A percentile compares a stretch with the other conserved stretches of the same genome.
Conservation (phyloP, 2,329 filamentous ascomycete genomes). For the Elsinoe arachidis region DNA sequence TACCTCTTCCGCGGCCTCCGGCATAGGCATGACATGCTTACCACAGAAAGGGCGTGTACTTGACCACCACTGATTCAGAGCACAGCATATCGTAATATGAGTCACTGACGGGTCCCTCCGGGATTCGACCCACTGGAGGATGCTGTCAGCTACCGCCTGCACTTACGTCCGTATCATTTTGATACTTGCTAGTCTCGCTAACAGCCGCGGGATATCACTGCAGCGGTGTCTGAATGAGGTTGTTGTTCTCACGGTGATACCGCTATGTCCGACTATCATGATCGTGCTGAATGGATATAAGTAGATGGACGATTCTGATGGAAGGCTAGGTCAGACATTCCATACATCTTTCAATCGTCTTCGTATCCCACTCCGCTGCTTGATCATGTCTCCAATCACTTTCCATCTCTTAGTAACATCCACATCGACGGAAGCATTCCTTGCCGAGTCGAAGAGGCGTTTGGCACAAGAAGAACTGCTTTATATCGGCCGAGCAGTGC, state of each 20-base stretch:
- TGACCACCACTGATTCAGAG: background rate
- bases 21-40: background rate
- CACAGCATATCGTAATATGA: background rate
- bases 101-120: background rate
- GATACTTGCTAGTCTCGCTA: background rate
- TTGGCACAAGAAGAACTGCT: slow-evolving; percentile 12
- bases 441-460: background rate
- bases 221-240: background rate
- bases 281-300: too few relatives aligned
- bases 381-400: slow-evolving; percentile 19
- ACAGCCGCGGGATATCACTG: background rate
- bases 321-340: too few relatives aligned
- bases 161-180: background rate
- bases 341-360: too few relatives aligned
- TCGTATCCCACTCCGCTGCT: too few relatives aligned
- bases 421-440: background rate
- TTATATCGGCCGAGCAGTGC: slow-evolving; percentile 19
- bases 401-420: slow-evolving; percentile 15
- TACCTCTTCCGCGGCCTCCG: too few relatives aligned
- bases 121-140: background rate
- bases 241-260: too few relatives aligned
- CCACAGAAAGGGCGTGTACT: background rate
- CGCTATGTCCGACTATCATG: too few relatives aligned
- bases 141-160: background rate
- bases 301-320: too few relatives aligned